Conservation (phyloP, 139 green algal genomes). For the Coccomyxa sp. region DNA sequence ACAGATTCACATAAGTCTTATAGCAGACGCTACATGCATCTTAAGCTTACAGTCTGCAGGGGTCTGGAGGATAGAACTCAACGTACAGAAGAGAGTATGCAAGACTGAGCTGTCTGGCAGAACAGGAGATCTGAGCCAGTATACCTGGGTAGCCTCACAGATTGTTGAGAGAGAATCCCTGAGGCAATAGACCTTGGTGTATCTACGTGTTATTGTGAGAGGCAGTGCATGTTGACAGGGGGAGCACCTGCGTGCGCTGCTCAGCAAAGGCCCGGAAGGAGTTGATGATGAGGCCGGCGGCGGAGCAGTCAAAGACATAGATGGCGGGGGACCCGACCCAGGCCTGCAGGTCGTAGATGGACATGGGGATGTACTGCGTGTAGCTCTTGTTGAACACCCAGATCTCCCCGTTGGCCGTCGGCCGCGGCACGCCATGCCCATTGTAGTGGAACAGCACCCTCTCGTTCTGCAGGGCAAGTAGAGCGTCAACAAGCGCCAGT, state of each 20-base stretch:
- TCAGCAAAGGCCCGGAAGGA: conserved; percentile 64
- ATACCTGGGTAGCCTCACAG: too few relatives aligned
- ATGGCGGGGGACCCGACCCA: conserved; percentile 93
- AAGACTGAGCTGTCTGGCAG: too few relatives aligned
- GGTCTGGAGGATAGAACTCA: too few relatives aligned
- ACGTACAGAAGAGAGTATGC: too few relatives aligned
- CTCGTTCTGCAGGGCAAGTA: conserved; percentile 65
- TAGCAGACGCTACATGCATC: too few relatives aligned
- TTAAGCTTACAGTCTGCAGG: too few relatives aligned
- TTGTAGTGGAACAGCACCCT: conserved; percentile 99
- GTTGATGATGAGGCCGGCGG: conserved; percentile 87
- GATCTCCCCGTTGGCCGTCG: conserved; percentile 95
- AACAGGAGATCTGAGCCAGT: too few relatives aligned
- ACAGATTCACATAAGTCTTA: too few relatives aligned
- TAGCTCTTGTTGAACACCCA: conserved; percentile 97
- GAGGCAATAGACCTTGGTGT: too few relatives aligned
- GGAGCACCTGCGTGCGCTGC: conserved; percentile 32
- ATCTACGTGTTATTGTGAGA: too few relatives aligned
- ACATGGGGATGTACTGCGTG: conserved; percentile 99
- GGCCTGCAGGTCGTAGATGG: conserved; percentile 89
- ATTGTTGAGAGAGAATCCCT: too few relatives aligned
- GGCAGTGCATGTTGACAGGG: not conserved
- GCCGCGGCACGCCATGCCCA: conserved; percentile 95
- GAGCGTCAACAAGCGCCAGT: too few relatives aligned
- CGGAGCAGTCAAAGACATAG: conserved; percentile 97